Evolutionary conservation across 202 grass and related monocot genomes (phyloP), one percentile per base, ranked within the genome.

Genomic region (Zizania palustris): DNA sequence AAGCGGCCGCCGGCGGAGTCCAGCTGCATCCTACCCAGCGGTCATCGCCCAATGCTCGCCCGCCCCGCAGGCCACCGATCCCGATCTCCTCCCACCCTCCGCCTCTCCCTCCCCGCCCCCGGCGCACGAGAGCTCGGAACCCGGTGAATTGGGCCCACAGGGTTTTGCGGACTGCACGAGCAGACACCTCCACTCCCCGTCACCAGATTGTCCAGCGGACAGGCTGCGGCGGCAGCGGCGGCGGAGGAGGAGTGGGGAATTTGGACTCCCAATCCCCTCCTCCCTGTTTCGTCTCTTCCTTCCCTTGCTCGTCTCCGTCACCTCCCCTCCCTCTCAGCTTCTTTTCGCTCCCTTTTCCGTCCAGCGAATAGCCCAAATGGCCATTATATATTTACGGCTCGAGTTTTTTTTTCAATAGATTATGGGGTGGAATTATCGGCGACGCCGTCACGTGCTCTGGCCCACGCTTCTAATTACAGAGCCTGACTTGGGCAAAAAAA

Each of bases 261-360:
- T 84, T 54, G 77, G 81, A 72, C 53, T 85, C 86, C 82, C 86
- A 81, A 80, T 81, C 79, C 81, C 71, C n/a, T 74, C 76, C 56
- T 43, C 60, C 73, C 22, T 82, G 39, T 57, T 66, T 82, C 70
- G 46, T 73, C 69, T 73, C 60, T 45, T 70, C 71, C 63, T 76
- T 51, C 40, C 74, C 80, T 77, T 75, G 67, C 77, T 82, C 84
- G 48, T 60, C 68, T 75, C 53, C 84, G 82, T 85, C 84, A 67
- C 57, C 81, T 74, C 50, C 45, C 4, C 57, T 11, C 21, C 19
- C 41, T 60, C 42, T 43, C 66, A 36, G 38, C 46, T 78, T 65
- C 65, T 76, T 83, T 75, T 18, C 56, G 66, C 75, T 35, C 62
- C 9, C 45, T 64, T 64, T 86, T 71, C 28, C 65, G 78, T 79